Conservation (phyloP, 306 rosid genomes). For the Mimosa bimucronata region DNA sequence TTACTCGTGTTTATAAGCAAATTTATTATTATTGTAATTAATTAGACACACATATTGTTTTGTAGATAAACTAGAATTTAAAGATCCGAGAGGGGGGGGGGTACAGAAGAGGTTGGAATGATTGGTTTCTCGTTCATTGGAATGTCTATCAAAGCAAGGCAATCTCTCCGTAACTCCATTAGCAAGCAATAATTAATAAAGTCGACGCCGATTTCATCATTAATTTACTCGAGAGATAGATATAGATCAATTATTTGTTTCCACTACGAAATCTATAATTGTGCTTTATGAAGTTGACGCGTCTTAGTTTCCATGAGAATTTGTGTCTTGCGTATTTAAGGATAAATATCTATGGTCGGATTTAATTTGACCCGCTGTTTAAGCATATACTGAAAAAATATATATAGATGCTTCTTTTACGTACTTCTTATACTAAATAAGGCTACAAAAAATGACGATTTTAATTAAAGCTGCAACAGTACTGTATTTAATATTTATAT, state of each 20-base stretch:
- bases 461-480: not conserved
- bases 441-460: not conserved
- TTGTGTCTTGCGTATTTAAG: not conserved
- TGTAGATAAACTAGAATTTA: not conserved
- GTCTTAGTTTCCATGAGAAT: not conserved
- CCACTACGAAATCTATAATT: not conserved
- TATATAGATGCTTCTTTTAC: not conserved
- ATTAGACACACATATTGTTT: not conserved
- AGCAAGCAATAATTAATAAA: not conserved
- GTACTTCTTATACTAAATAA: not conserved
- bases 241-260: not conserved
- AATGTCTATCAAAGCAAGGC: not conserved
- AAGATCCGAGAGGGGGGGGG: not conserved
- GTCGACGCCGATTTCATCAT: not conserved
- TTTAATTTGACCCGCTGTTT: not conserved
- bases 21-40: not conserved
- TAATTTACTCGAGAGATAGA: not conserved
- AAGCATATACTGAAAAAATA: no score
- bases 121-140: not conserved
- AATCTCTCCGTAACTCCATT: slow-evolving; percentile 6
- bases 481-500: not conserved
- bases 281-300: not conserved
- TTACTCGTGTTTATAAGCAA: not conserved
- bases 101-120: not conserved
- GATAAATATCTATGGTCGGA: not conserved